Evolutionary conservation across 495 filamentous ascomycete genomes (phyloP).

Genomic region (Daldinia concentrica): DNA sequence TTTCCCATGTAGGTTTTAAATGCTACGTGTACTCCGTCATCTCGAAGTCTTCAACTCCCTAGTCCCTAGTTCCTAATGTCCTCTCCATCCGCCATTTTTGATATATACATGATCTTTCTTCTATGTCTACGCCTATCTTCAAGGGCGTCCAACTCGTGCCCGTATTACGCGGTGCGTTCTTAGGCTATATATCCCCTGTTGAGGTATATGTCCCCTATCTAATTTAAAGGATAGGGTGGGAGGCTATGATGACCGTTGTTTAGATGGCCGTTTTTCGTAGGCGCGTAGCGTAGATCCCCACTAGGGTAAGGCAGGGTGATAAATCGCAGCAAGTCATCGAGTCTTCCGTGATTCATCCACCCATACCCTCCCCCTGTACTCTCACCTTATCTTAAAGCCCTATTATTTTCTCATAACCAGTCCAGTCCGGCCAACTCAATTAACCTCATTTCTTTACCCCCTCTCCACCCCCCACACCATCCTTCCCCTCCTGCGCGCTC

Average conservation of each 20-base stretch:
- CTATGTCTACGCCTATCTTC: not conserved
- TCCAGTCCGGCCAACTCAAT: not conserved
- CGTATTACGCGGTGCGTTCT: not conserved
- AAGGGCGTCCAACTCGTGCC: not conserved
- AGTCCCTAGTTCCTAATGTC: not conserved
- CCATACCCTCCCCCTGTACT: too few species aligned
- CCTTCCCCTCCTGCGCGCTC: slow-evolving; percentile 9
- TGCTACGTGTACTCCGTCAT: not conserved
- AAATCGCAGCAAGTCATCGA: not conserved
- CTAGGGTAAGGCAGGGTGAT: not conserved
- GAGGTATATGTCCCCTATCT: not conserved
- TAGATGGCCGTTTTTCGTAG: not conserved
- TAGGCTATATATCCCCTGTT: not conserved
- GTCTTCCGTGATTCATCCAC: not conserved
- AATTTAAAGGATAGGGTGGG: not conserved
- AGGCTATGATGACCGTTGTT: not conserved
- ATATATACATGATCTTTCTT: not conserved
- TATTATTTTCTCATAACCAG: not conserved
- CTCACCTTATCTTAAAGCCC: not conserved
- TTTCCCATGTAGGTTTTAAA: not conserved
- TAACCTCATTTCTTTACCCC: not conserved
- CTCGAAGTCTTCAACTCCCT: not conserved
- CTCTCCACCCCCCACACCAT: not conserved
- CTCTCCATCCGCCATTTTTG: too few species aligned
- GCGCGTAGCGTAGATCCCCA: not conserved